A percentile compares a stretch with the other conserved stretches of the same genome.
Evolutionary conservation across 257 asterid species (phyloP).

Genomic region (Nicotiana undulata): DNA sequence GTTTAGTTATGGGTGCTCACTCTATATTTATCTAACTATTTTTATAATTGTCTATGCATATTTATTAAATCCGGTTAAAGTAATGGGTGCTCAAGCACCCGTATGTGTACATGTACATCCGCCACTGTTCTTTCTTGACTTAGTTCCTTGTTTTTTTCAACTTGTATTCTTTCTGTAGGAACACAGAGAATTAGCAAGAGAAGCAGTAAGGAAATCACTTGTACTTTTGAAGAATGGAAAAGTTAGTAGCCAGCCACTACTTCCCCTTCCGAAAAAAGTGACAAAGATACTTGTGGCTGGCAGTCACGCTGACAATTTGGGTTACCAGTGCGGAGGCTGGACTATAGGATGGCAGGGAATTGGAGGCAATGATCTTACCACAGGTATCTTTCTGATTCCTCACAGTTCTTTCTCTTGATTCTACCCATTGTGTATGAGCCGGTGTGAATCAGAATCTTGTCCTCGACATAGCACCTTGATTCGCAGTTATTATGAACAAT

Average conservation of each 20-base stretch:
- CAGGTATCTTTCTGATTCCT: background rate
- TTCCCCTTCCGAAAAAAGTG: conserved; percentile 21
- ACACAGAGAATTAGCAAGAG: conserved; percentile 24
- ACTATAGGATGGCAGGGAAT: conserved; percentile 20
- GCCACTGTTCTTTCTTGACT: background rate
- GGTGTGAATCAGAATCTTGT: background rate
- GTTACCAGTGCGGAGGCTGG: conserved; percentile 29
- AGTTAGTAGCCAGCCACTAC: conserved; percentile 4
- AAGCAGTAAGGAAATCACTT: conserved; percentile 29
- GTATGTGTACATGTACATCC: too few species aligned
- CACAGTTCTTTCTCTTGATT: background rate
- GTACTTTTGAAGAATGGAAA: conserved; percentile 25
- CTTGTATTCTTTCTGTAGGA: conserved; percentile 1
- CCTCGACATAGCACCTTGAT: too few species aligned
- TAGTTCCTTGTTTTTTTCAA: too few species aligned
- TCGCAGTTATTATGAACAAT: background rate
- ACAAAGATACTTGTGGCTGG: conserved; percentile 24
- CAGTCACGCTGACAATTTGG: conserved; percentile 18
- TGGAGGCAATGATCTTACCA: conserved; percentile 12
- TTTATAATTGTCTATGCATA: too few species aligned
- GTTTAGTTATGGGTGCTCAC: too few species aligned
- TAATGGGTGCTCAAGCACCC: too few species aligned
- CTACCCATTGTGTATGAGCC: too few species aligned
- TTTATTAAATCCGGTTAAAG: too few species aligned
- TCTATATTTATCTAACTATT: too few species aligned